These are phyloP conservation scores for Alternaria sp. DNA, from an alignment of 2,329 filamentous ascomycete genomes.

Conservation along the genomic window DNA sequence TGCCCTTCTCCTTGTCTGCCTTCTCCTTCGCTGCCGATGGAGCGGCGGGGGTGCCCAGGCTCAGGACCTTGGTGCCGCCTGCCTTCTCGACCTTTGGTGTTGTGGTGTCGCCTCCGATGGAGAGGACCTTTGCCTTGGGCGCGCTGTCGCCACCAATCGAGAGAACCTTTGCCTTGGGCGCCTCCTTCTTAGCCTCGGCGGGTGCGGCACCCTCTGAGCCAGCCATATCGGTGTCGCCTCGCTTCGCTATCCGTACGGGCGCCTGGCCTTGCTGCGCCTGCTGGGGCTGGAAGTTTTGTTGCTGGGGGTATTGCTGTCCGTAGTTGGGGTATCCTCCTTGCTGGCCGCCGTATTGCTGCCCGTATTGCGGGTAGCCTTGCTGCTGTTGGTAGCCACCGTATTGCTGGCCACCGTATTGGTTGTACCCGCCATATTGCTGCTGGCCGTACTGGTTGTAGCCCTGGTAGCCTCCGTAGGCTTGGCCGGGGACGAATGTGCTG, in stretches of 20 bases:
- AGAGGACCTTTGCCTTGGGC: slow-evolving; percentile 66
- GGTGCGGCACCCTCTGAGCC: slow-evolving; percentile 54
- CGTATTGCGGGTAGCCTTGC: slow-evolving; percentile 35
- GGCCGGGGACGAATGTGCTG: slow-evolving; percentile 12
- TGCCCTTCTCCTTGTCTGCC: slow-evolving; percentile 52
- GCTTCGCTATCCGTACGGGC: slow-evolving; percentile 68
- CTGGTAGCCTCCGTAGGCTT: slow-evolving; percentile 60
- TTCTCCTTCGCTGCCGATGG: slow-evolving; percentile 58
- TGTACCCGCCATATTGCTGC: slow-evolving; percentile 57
- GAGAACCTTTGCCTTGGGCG: slow-evolving; percentile 67
- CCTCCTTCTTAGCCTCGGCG: slow-evolving; percentile 48
- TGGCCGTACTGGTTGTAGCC: slow-evolving; percentile 63
- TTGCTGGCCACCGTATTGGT: slow-evolving; percentile 60
- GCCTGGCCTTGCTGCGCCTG: slow-evolving; percentile 57
- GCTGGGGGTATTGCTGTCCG: slow-evolving; percentile 39
- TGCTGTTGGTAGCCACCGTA: slow-evolving; percentile 57
- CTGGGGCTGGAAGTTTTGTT: slow-evolving; percentile 38
- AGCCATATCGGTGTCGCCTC: slow-evolving; percentile 58
- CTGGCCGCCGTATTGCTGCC: slow-evolving; percentile 57
- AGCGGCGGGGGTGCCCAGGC: slow-evolving; percentile 66
- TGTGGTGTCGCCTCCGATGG: slow-evolving; percentile 62
- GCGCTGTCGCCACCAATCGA: slow-evolving; percentile 65
- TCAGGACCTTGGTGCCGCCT: slow-evolving; percentile 72
- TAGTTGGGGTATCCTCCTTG: slow-evolving; percentile 29
- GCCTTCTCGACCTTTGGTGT: slow-evolving; percentile 62